phyloP scores from a whole-genome alignment of 257 asterid genomes.

The Forsythia viridissima region DNA sequence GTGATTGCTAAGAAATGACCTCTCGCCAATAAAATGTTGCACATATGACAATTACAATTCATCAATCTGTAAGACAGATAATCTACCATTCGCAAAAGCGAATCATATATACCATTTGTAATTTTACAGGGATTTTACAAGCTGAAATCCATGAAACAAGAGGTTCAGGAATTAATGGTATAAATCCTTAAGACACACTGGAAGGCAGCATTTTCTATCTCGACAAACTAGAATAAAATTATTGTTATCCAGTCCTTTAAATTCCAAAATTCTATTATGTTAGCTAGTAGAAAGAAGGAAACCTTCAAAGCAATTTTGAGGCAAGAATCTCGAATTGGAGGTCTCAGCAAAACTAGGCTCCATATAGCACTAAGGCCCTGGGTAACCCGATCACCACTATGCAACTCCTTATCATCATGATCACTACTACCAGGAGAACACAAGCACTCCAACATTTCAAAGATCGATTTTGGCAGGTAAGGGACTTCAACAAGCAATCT shows the following conservation, averaged over 20 bases:
- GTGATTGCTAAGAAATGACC: neutral
- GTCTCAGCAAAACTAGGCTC: conserved; percentile 89
- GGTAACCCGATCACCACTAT: conserved; percentile 86
- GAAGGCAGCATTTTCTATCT: neutral
- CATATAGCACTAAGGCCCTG: conserved; percentile 95
- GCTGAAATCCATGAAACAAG: neutral
- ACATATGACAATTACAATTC: neutral
- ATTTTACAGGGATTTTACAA: neutral
- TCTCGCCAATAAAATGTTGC: neutral
- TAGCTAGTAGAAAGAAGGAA: conserved; percentile 24
- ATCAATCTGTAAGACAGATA: neutral
- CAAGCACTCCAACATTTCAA: conserved; percentile 73
- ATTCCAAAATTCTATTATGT: neutral
- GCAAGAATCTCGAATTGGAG: conserved; percentile 86
- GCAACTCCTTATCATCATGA: conserved; percentile 68
- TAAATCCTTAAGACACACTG: neutral
- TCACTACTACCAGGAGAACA: conserved; percentile 76
- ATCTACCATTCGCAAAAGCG: neutral
- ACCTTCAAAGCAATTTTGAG: conserved; percentile 92
- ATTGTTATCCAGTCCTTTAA: conserved; percentile 4
- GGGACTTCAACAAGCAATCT: conserved; percentile 95
- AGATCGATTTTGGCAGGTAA: conserved; percentile 73
- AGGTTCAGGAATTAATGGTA: neutral
- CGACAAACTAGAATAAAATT: neutral
- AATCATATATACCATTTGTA: neutral